Base-by-base conservation (phyloP, 495 filamentous ascomycete species). In the Penicillium waksmanii region DNA sequence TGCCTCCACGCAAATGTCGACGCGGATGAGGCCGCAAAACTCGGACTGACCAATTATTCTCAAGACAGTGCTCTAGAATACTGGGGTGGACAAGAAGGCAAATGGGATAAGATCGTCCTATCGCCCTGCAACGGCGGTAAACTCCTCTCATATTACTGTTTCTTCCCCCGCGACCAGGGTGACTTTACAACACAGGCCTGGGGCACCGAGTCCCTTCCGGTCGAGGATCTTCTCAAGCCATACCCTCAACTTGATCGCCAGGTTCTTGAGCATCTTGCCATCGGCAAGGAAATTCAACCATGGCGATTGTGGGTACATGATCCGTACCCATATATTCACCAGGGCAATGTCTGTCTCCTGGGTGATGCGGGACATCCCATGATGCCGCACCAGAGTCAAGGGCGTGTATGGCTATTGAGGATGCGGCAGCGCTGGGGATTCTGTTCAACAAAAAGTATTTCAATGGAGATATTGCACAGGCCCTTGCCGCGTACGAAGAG, bases 361-460 rank as follows among this genome's bases (percentile, higher is more conserved):
- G 73, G 74, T 4, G 75, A 77, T 63, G 75, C 74, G 10, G 74
- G 65, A 21, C 75, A 80, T 55, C 75, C 76, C 57, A 82, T 82
- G 80, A 80, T 82, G 77, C 80, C 80, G 0, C 73, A 82, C 53
- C 80, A 82, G 49, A 79, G 77, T 35, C 79, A 82, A 60, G 80
- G 36, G 77, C 77, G 11, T 81, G 80, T 53, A 76, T 75, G 78
- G 80, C 80, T 0, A 77, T 82, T 18, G 80, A 82, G 58, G 80
- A 82, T 56, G 80, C 79, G 0, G 80, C 77, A 0, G 77, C 75
- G 0, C 65, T 82, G 11, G 77, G 80, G 0, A 70, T 82, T 2
- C 19, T 83, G 0, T 84, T 83, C 64, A 71, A 65, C 57, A 69
- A 74, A 54, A 43, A 69, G 1, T 71, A 79, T 49, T 82, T 77